Evolutionary conservation across 2,329 filamentous ascomycete species (phyloP), one percentile per base, ranked within the genome.

Genomic region (Phialophora expanda): DNA sequence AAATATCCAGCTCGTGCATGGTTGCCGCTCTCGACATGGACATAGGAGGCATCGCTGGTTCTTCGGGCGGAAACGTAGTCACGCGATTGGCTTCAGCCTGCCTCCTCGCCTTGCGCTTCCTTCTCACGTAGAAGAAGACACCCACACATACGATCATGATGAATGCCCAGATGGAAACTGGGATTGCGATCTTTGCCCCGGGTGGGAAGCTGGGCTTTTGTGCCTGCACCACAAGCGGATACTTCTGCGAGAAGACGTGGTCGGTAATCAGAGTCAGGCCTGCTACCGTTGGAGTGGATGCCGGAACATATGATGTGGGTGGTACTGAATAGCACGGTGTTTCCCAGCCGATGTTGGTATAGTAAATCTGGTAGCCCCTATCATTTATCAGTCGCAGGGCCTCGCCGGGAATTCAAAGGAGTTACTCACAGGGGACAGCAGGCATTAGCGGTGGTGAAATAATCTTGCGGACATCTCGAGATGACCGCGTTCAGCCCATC

Each of bases 341-440:
- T 51, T 70, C 55, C 8, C 48, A 65, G 12, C 72, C 72, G 38
- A 73, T 61, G 12, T 57, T 67, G 8, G 66, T 71, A 50, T 68
- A 72, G 50, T 72, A 73, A 28, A 73, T 62, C 54, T 72, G 71
- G 48, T 66, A 73, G 17, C 72, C 72, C 34, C 72, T 73, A 32
- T 20, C 7, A 2, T 12, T 46, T 32, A 46, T 72, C 58, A 72
- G 68, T 34, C 26, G 28, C 20, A 30, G 24, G 22, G 4, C 12
- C 28, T 61, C 17, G 20, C 6, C 11, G 11, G 4, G 5, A 11
- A 14, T 28, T 34, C 30, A 50, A 30, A 12, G 11, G 26, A n/a
- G 14, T 26, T 24, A 68, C 71, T 66, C 28, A 73, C 72, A 67
- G 55, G 46, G 72, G 72, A 69, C 72, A 73, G 38, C 72, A 73